A percentile compares a stretch with the other conserved stretches of the same genome.
Evolutionary conservation across 176 grass and related monocot genomes (phyloP).

Genomic region (Ensete glaucum): DNA sequence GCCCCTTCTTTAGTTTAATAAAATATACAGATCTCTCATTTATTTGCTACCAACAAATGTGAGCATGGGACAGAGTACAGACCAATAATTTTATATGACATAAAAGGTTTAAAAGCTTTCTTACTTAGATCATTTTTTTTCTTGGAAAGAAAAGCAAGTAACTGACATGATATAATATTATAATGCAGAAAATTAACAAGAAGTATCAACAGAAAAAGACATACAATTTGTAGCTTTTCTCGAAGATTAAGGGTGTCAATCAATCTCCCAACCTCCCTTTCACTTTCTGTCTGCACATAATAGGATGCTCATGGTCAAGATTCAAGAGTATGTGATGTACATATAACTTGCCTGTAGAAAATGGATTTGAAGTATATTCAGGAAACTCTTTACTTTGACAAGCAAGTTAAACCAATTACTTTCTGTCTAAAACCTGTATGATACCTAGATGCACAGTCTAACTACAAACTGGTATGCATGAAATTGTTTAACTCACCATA

Average conservation of each 20-base stretch:
- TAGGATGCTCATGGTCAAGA: background rate
- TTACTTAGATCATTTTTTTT: background rate
- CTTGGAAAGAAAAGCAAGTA: background rate
- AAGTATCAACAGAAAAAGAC: slow-evolving; percentile 32
- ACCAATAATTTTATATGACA: background rate
- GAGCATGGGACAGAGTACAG: background rate
- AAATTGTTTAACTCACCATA: slow-evolving; percentile 52
- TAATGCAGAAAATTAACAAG: background rate
- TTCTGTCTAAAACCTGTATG: background rate
- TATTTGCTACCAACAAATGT: too few species aligned
- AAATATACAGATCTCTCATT: too few species aligned
- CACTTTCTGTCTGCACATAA: slow-evolving; percentile 34
- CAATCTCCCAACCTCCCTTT: slow-evolving; percentile 49
- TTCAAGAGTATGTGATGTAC: background rate
- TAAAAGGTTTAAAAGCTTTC: background rate
- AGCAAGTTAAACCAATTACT: background rate
- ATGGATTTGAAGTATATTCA: background rate
- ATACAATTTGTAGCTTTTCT: slow-evolving; percentile 77
- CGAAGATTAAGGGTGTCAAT: slow-evolving; percentile 74
- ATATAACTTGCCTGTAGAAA: background rate
- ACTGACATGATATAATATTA: background rate
- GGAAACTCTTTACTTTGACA: background rate
- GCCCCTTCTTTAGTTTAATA: too few species aligned
- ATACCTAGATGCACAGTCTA: background rate
- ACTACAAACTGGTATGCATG: background rate